Conservation (phyloP, 371 early-diverging fungal species). For the Mucor circinelloides region DNA sequence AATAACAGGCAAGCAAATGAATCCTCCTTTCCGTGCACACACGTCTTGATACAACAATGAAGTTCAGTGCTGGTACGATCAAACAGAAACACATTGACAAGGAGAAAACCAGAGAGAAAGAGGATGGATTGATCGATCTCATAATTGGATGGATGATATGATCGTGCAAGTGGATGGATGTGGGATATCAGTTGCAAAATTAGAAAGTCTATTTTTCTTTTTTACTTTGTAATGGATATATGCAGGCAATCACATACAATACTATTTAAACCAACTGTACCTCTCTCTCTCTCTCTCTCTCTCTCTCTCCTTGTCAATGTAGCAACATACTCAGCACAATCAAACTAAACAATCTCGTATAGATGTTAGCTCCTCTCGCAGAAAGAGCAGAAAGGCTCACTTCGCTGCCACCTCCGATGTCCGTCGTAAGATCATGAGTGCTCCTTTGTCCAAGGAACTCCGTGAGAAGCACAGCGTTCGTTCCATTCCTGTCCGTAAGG, state of each 20-base stretch:
- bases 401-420: constrained; percentile 93
- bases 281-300: not conserved
- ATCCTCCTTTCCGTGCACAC: constrained; percentile 24
- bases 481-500: constrained; percentile 95
- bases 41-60: constrained; percentile 31
- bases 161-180: constrained; percentile 5
- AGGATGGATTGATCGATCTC: constrained; percentile 28
- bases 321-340: not conserved
- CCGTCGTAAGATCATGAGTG: constrained; percentile 95
- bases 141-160: constrained; percentile 14
- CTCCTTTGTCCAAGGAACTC: constrained; percentile 95
- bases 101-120: constrained; percentile 8
- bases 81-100: not conserved
- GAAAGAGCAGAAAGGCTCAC: constrained; percentile 98
- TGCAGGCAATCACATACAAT: not conserved
- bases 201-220: constrained; percentile 2
- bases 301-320: not conserved
- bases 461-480: constrained; percentile 94
- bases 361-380: constrained; percentile 93
- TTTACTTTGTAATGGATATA: not conserved
- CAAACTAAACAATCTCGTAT: not conserved
- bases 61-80: constrained; percentile 43
- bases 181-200: not conserved
- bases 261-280: not conserved
- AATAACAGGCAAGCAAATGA: constrained; percentile 1